Conservation (phyloP, 352 stramenopile species). For the Phytophthora tubulina region DNA sequence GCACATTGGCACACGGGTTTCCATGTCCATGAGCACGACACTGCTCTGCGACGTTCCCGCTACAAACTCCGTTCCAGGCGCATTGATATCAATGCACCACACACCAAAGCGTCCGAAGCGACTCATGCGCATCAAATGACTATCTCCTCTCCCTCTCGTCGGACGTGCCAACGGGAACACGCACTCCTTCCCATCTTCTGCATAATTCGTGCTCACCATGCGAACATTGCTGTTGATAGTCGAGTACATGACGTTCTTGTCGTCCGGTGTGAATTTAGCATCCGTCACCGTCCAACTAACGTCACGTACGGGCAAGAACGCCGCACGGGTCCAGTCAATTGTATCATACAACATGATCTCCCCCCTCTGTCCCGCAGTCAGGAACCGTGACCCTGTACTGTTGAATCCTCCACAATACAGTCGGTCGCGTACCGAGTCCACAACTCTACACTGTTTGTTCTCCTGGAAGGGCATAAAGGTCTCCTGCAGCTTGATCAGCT, state of each 20-base stretch:
- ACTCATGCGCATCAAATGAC: conserved; percentile 26
- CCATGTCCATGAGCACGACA: conserved; percentile 86
- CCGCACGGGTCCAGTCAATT: conserved; percentile 64
- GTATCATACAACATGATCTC: conserved; percentile 85
- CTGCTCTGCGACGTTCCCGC: conserved; percentile 78
- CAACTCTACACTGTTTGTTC: conserved; percentile 78
- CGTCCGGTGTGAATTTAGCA: conserved; percentile 83
- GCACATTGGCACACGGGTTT: conserved; percentile 70
- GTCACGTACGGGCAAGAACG: conserved; percentile 68
- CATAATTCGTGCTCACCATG: conserved; percentile 77
- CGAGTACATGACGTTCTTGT: conserved; percentile 79
- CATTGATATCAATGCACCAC: conserved; percentile 85
- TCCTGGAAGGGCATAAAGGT: conserved; percentile 85
- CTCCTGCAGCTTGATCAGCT: conserved; percentile 80
- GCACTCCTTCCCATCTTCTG: conserved; percentile 57
- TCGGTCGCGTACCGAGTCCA: conserved; percentile 74
- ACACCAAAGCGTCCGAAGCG: conserved; percentile 73
- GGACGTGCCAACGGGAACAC: conserved; percentile 54
- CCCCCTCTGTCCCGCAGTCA: conserved; percentile 72
- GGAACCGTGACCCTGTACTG: conserved; percentile 69
- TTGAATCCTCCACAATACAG: conserved; percentile 88
- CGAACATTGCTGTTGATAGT: conserved; percentile 87
- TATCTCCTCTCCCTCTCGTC: conserved; percentile 33
- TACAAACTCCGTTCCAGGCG: conserved; percentile 82
- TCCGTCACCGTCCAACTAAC: conserved; percentile 88